These are phyloP conservation scores for Nakataea oryzae DNA, from an alignment of 2,329 filamentous ascomycete species.

Conservation along the genomic window DNA sequence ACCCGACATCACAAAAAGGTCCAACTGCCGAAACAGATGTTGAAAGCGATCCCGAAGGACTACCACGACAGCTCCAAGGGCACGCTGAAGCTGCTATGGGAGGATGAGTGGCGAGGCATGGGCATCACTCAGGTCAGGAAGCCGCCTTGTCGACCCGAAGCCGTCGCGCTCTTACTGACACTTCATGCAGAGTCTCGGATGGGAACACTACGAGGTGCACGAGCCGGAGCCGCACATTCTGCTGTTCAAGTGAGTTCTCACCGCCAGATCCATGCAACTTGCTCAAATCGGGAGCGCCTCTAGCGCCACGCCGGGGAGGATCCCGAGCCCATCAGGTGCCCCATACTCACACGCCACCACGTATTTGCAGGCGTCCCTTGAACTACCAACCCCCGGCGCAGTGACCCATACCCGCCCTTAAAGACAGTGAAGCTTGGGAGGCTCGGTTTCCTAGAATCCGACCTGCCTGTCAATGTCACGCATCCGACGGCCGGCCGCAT, in stretches of 20 bases:
- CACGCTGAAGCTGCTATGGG: slow-evolving; percentile 92
- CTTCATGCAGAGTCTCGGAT: slow-evolving; percentile 73
- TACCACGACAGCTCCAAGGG: slow-evolving; percentile 55
- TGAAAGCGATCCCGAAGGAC: slow-evolving; percentile 90
- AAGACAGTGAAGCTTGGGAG: neutral
- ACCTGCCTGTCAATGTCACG: neutral
- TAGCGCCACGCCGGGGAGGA: neutral
- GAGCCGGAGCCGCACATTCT: slow-evolving; percentile 98
- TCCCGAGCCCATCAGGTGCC: neutral
- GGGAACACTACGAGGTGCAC: slow-evolving; percentile 99
- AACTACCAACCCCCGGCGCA: slow-evolving; percentile 66
- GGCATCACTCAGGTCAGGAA: slow-evolving; percentile 83
- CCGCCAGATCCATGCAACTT: neutral
- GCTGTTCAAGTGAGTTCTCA: slow-evolving; percentile 77
- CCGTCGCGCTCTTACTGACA: neutral
- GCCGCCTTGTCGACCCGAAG: neutral
- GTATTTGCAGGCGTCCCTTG: slow-evolving; percentile 59
- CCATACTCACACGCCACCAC: neutral
- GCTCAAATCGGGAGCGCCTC: neutral
- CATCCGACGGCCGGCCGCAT: neutral
- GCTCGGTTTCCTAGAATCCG: neutral
- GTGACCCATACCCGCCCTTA: slow-evolving; percentile 21
- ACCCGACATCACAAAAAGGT: slow-evolving; percentile 23
- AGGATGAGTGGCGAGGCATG: slow-evolving; percentile 94
- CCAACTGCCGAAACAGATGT: slow-evolving; percentile 94